Evolutionary conservation across 805 yeast genomes (phyloP), one percentile per base, ranked within the genome.

Genomic region (Saturnispora dispora): DNA sequence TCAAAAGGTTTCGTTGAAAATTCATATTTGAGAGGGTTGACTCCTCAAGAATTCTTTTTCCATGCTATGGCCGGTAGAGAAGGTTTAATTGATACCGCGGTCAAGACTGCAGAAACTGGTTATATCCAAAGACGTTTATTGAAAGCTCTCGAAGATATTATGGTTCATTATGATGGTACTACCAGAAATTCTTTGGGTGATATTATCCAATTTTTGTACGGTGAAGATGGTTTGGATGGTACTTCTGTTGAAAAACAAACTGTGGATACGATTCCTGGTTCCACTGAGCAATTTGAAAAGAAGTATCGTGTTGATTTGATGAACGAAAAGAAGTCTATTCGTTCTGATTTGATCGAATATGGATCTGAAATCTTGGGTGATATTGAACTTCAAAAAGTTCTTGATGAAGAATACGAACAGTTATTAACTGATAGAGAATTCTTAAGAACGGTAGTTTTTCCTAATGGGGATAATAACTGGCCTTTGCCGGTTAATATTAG

Each of bases 61-160:
- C 99, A 93, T 68, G 97, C 98, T 49, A 93, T 93, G 96, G 98
- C 99, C 65, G 99, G 99, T 75, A 88, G 99, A 79, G 99, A 93
- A 74, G 99, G 99, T 77, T 77, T 93, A 66, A 95, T 93, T 67
- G 99, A 93, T 78, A 93, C 99, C 51, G 99, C 99, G 15, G 99
- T 93, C 46, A 93, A 93, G 70, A 93, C 99, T 41, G 98, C 99
- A 2, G 98, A 91, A 72, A 90, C 98, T 54, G 99, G 99, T 65
- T 93, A 93, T 72, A 77, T 93, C 68, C 99, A 93, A 73, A 83
- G 99, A 73, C 93, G 99, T 79, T 78, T 93, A 71, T 91, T 96
- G 55, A 93, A 93, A 70, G 99, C 93, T 70, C 76, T 93, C 57
- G 99, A 93, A 70, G 99, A 99, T 74, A 95, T 93, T 32, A 95